phyloP scores from a whole-genome alignment of 2,329 filamentous ascomycete genomes.

The Clonostachys chloroleuca region DNA sequence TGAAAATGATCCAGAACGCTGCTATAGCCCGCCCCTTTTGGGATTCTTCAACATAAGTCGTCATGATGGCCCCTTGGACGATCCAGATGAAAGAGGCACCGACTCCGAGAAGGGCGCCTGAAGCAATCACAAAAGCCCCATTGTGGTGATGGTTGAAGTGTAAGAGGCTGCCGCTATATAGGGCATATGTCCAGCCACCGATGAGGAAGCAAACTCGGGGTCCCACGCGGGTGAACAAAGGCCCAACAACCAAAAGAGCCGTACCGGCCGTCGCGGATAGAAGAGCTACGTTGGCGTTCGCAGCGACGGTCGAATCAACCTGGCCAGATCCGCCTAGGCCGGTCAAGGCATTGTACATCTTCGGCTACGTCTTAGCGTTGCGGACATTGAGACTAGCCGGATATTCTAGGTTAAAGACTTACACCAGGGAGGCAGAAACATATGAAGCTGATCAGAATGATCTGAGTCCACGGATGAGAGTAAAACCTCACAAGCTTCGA shows the following conservation, averaged over 20 bases:
- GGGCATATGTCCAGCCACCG: conserved; percentile 38
- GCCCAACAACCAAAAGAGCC: conserved; percentile 35
- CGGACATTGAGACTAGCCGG: not conserved
- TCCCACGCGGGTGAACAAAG: conserved; percentile 34
- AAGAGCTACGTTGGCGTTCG: conserved; percentile 38
- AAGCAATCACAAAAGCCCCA: conserved; percentile 35
- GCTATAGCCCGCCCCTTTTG: conserved; percentile 37
- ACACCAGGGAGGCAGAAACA: conserved; percentile 42
- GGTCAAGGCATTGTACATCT: conserved; percentile 43
- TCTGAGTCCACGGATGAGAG: conserved; percentile 40
- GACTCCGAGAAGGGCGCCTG: conserved; percentile 37
- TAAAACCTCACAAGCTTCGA: conserved; percentile 21
- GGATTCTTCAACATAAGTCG: conserved; percentile 33
- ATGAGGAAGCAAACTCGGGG: conserved; percentile 34
- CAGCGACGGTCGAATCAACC: conserved; percentile 36
- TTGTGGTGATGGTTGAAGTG: conserved; percentile 32
- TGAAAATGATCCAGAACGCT: conserved; percentile 40
- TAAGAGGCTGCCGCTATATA: conserved; percentile 38
- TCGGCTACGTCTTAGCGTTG: not conserved
- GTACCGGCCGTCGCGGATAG: conserved; percentile 34
- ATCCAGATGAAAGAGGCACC: conserved; percentile 40
- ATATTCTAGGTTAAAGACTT: conserved; percentile 9
- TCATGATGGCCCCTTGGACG: conserved; percentile 42
- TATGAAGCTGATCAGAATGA: conserved; percentile 40
- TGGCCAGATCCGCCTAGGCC: conserved; percentile 40